Evolutionary conservation across 768 basidiomycete genomes (phyloP).

Genomic region (Rhodocollybia butyracea): DNA sequence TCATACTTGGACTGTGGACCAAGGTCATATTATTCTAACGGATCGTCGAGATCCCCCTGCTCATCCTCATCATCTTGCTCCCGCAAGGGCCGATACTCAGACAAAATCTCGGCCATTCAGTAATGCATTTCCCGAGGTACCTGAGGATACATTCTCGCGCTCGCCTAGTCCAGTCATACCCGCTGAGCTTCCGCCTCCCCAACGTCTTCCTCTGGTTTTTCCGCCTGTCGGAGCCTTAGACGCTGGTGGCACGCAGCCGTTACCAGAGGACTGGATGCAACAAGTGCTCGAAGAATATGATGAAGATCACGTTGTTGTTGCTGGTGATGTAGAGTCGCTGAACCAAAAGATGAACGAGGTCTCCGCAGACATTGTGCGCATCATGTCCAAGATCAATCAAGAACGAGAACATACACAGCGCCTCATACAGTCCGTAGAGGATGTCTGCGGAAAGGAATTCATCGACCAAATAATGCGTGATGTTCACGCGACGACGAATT

Average conservation of each 20-base stretch:
- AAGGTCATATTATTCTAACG: background rate
- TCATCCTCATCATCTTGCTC: background rate
- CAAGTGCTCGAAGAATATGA: background rate
- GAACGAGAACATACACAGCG: background rate
- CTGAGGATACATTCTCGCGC: slow-evolving; percentile 4
- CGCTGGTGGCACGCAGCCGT: background rate
- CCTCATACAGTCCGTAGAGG: background rate
- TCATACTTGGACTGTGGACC: background rate
- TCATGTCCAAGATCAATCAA: background rate
- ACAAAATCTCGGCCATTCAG: background rate
- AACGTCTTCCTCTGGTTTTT: background rate
- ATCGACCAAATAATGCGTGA: background rate
- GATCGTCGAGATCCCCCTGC: background rate
- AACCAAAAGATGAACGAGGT: background rate
- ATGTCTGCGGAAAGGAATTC: slow-evolving; percentile 1
- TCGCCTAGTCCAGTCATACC: background rate
- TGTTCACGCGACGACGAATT: background rate
- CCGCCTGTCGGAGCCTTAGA: background rate
- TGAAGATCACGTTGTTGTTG: background rate
- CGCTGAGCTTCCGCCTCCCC: background rate
- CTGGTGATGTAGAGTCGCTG: background rate
- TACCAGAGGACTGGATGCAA: background rate
- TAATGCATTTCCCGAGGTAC: background rate
- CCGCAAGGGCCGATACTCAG: no score
- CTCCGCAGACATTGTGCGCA: background rate